These are phyloP conservation scores for Mollisiaceae sp. DNA, from an alignment of 2,329 filamentous ascomycete genomes.

Conservation along the genomic window DNA sequence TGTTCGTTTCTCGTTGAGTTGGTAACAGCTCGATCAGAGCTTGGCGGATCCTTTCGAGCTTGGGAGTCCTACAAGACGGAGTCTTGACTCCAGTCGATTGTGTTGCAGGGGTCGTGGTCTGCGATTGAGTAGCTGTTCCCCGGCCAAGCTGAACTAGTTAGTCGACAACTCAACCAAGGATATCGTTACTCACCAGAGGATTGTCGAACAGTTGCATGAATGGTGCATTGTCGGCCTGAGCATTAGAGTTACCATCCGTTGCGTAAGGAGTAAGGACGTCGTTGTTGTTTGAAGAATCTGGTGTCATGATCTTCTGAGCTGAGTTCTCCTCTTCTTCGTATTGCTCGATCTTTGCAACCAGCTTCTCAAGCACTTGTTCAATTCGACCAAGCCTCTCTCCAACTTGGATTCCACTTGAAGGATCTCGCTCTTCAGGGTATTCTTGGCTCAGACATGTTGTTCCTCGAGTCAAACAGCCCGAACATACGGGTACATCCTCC, in stretches of 20 bases:
- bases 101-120: conserved; percentile 32
- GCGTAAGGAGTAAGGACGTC: conserved; percentile 37
- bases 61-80: conserved; percentile 34
- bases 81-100: conserved; percentile 22
- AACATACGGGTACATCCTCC: conserved; percentile 48
- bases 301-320: conserved; percentile 37
- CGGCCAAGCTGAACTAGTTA: conserved; percentile 34
- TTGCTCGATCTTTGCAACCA: conserved; percentile 38
- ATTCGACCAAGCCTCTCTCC: conserved; percentile 42
- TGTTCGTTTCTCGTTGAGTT: conserved; percentile 36
- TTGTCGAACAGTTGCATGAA: conserved; percentile 42
- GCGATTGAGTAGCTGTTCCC: conserved; percentile 29
- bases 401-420: conserved; percentile 35
- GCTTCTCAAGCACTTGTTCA: conserved; percentile 38
- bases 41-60: conserved; percentile 38
- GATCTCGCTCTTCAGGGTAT: conserved; percentile 40
- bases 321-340: conserved; percentile 39
- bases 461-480: conserved; percentile 51
- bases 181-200: conserved; percentile 31
- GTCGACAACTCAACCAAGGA: not conserved
- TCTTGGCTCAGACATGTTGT: conserved; percentile 42
- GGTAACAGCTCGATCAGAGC: conserved; percentile 39
- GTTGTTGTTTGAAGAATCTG: conserved; percentile 35
- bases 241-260: conserved; percentile 20
- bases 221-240: conserved; percentile 28